Evolutionary conservation across 306 rosid species (phyloP).

Genomic region (Pterocarpus santalinus): DNA sequence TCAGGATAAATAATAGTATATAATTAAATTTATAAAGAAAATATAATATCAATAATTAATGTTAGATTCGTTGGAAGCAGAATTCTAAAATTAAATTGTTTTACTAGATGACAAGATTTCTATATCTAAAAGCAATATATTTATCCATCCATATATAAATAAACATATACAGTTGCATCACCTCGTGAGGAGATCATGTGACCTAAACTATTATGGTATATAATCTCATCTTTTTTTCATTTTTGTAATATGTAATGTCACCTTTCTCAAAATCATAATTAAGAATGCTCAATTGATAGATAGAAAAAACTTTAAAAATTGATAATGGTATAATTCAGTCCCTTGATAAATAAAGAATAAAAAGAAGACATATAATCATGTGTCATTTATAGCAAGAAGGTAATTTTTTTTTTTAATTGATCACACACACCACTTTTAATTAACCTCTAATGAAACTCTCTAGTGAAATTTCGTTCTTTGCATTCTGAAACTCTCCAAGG

Average conservation of each 20-base stretch:
- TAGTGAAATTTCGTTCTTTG: too few relatives aligned
- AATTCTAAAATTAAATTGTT: too few relatives aligned
- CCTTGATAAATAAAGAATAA: neutral
- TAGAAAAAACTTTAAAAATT: too few relatives aligned
- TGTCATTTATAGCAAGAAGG: neutral
- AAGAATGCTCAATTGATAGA: neutral
- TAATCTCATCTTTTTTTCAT: neutral
- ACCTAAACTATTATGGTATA: neutral
- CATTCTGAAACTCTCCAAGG: neutral
- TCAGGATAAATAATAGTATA: neutral
- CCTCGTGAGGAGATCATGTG: too few relatives aligned
- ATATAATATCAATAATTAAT: too few relatives aligned
- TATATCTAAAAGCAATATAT: neutral
- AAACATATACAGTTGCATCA: too few relatives aligned
- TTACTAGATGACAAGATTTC: neutral
- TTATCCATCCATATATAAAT: neutral
- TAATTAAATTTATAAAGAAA: too few relatives aligned
- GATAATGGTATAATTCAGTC: neutral
- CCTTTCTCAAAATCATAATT: neutral
- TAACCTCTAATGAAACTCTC: too few relatives aligned
- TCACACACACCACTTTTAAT: too few relatives aligned
- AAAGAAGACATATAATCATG: neutral
- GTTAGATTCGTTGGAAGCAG: too few relatives aligned
- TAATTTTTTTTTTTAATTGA: too few relatives aligned
- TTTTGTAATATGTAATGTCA: neutral